Percentiles rank a stretch among this genome's conserved stretches.
Conservation (phyloP, 345 rosid species). For the Excoecaria agallocha region DNA sequence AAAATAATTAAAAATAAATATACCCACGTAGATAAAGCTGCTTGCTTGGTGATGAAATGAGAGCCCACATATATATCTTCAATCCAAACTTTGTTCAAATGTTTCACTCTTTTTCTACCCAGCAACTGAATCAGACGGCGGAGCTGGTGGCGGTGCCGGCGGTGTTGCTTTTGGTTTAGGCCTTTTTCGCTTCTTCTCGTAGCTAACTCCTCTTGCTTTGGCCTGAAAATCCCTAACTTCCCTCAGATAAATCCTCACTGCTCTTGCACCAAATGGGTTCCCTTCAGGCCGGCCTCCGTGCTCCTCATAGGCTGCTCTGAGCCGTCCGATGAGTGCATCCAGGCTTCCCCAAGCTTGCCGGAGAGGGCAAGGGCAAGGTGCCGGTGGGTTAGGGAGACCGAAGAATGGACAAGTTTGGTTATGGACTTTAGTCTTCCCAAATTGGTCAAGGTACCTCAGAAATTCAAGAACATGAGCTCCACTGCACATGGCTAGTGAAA, state of each 20-base stretch:
- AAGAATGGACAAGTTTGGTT: constrained; percentile 83
- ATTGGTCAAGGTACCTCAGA: constrained; percentile 69
- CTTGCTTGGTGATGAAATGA: background rate
- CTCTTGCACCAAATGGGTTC: constrained; percentile 85
- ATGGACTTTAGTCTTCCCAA: constrained; percentile 77
- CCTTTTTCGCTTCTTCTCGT: constrained; percentile 81
- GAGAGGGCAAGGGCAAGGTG: constrained; percentile 89
- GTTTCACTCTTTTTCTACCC: constrained; percentile 4
- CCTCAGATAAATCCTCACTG: constrained; percentile 76
- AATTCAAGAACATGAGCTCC: constrained; percentile 91
- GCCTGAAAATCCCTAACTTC: constrained; percentile 95
- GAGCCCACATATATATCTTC: constrained; percentile 6
- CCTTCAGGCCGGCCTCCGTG: constrained; percentile 80
- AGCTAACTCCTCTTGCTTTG: constrained; percentile 89
- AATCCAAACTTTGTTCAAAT: background rate
- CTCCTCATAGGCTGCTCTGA: constrained; percentile 92
- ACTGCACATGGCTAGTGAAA: constrained; percentile 65
- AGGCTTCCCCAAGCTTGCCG: constrained; percentile 98
- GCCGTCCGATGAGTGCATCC: constrained; percentile 93
- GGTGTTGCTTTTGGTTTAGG: constrained; percentile 33
- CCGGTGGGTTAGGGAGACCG: constrained; percentile 83
- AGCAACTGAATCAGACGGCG: constrained; percentile 13
- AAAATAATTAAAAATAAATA: background rate
- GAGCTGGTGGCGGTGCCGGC: background rate
- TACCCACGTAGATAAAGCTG: constrained; percentile 11